Conservation (phyloP, 805 yeast genomes). For the Candida hungchunana region DNA sequence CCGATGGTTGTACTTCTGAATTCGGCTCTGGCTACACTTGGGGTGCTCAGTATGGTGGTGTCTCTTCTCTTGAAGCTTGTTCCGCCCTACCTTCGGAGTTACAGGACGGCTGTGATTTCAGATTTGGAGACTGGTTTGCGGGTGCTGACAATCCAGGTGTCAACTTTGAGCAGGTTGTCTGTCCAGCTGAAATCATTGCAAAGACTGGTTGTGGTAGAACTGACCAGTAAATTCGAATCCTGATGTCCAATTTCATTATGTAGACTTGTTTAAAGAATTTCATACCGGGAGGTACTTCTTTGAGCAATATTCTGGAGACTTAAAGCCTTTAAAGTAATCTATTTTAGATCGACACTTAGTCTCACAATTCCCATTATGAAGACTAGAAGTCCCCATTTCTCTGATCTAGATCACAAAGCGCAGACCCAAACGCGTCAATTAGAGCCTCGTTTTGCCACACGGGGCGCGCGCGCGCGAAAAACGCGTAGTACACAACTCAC, state of each 20-base stretch:
- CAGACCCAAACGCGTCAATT: not conserved
- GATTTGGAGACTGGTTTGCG: slow-evolving; percentile 14
- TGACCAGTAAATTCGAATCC: no score
- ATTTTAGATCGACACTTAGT: no score
- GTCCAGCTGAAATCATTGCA: slow-evolving; percentile 14
- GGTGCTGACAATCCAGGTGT: slow-evolving; percentile 17
- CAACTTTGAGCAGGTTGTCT: slow-evolving; percentile 14
- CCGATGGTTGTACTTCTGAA: slow-evolving; percentile 13
- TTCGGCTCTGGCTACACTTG: slow-evolving; percentile 12
- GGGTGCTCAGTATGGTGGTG: slow-evolving; percentile 16
- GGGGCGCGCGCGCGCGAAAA: no score
- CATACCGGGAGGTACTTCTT: no score
- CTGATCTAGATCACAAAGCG: not conserved
- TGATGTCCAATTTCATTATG: no score
- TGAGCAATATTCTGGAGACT: no score
- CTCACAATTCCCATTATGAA: not conserved
- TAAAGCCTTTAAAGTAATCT: no score
- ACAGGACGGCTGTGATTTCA: slow-evolving; percentile 14
- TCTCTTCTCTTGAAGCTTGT: slow-evolving; percentile 6
- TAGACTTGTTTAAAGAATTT: no score
- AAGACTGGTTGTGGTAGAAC: slow-evolving; percentile 15
- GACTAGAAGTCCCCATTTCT: no score
- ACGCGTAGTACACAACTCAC: no score
- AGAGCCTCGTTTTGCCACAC: no score
- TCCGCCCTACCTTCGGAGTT: slow-evolving; percentile 8